Conservation (phyloP, 2,329 filamentous ascomycete species). For the Macrophomina tecta region DNA sequence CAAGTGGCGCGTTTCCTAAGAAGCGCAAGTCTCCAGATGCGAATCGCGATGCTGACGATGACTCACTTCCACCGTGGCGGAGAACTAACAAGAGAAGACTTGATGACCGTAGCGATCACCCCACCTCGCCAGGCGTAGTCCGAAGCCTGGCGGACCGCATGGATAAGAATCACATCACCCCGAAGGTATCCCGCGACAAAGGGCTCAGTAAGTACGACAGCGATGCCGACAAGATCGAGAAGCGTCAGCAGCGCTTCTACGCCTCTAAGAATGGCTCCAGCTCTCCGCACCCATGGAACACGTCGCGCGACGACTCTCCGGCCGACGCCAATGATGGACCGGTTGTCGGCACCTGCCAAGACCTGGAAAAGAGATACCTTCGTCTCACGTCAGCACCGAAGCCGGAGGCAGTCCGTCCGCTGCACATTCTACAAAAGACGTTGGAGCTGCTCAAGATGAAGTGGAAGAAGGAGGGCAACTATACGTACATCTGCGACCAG, state of each 20-base stretch:
- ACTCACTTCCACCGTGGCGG: conserved; percentile 71
- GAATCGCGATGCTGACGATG: conserved; percentile 58
- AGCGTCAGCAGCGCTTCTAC: conserved; percentile 87
- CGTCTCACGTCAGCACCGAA: conserved; percentile 90
- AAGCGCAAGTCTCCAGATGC: conserved; percentile 80
- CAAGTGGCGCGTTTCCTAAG: conserved; percentile 48
- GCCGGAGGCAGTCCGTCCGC: conserved; percentile 84
- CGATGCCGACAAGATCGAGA: conserved; percentile 86
- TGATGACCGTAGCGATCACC: conserved; percentile 58
- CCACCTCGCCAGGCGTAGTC: conserved; percentile 22
- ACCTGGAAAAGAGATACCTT: conserved; percentile 91
- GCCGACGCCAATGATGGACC: conserved; percentile 63
- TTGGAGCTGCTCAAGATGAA: conserved; percentile 90
- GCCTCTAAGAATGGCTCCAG: conserved; percentile 58
- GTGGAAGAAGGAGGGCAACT: conserved; percentile 93
- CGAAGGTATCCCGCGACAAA: conserved; percentile 39
- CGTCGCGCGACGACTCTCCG: conserved; percentile 53
- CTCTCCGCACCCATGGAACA: conserved; percentile 57
- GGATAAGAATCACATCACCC: conserved; percentile 52
- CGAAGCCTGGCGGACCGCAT: conserved; percentile 48
- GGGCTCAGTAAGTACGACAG: conserved; percentile 86
- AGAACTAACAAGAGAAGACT: conserved; percentile 74
- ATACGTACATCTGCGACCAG: conserved; percentile 97
- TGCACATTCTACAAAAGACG: conserved; percentile 79
- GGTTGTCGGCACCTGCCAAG: conserved; percentile 82